phyloP scores from a whole-genome alignment of 176 grass and related monocot species.

The Saccharum officinarum region DNA sequence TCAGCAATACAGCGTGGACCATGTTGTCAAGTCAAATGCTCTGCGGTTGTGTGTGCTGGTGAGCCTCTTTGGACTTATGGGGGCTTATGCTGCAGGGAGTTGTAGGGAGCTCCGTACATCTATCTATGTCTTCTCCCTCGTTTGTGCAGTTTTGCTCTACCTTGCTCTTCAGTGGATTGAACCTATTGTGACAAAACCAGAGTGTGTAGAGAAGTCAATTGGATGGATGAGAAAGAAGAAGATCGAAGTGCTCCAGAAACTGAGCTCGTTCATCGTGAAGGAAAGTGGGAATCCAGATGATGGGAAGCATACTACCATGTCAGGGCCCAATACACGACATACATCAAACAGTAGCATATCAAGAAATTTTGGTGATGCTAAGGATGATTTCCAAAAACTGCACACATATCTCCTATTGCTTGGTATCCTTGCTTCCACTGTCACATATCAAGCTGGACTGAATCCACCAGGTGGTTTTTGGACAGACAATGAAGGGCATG shows the following conservation, averaged over 20 bases:
- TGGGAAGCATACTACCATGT: not conserved
- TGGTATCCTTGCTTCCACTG: constrained; percentile 40
- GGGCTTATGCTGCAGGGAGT: constrained; percentile 37
- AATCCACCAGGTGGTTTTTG: constrained; percentile 48
- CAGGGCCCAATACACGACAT: not conserved
- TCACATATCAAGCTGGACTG: constrained; percentile 42
- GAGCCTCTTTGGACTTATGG: constrained; percentile 46
- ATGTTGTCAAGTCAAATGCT: constrained; percentile 47
- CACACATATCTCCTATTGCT: constrained; percentile 39
- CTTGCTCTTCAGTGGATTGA: constrained; percentile 28
- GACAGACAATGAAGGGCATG: not conserved
- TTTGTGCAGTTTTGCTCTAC: constrained; percentile 24
- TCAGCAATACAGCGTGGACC: constrained; percentile 30
- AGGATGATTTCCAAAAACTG: constrained; percentile 19
- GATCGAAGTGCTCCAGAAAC: not conserved
- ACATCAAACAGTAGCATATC: not conserved
- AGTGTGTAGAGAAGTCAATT: not conserved
- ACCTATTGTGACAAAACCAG: not conserved
- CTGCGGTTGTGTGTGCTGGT: constrained; percentile 37
- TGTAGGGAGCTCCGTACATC: constrained; percentile 42
- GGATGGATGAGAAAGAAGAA: constrained; percentile 1
- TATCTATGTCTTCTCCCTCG: constrained; percentile 40
- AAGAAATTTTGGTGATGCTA: not conserved
- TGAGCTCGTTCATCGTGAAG: not conserved
- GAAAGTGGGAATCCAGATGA: not conserved